A percentile compares a stretch with the other conserved stretches of the same genome.
These are phyloP conservation scores for Epichloe glyceriae DNA, from an alignment of 2,329 filamentous ascomycete species.

Conservation along the genomic window DNA sequence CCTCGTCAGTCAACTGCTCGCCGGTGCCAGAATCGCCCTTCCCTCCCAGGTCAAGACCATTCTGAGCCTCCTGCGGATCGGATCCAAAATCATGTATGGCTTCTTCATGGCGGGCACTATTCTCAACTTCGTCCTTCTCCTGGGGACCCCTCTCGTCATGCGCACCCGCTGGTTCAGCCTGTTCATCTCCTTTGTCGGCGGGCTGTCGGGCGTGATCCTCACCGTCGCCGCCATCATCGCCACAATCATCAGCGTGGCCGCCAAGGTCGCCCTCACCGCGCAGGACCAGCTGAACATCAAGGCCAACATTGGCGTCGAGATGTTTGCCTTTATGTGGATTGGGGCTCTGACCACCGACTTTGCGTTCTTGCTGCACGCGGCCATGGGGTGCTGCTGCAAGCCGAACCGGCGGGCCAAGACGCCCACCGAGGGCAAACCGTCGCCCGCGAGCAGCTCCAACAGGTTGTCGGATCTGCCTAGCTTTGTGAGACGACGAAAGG, in stretches of 20 bases:
- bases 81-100: conserved; percentile 78
- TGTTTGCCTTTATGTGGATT: conserved; percentile 88
- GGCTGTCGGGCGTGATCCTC: conserved; percentile 53
- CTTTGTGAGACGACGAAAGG: conserved; percentile 18
- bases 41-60: conserved; percentile 62
- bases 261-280: conserved; percentile 60
- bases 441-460: conserved; percentile 8
- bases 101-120: conserved; percentile 65
- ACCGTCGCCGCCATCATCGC: conserved; percentile 61
- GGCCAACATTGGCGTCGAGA: conserved; percentile 54
- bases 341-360: conserved; percentile 53
- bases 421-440: not conserved
- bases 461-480: conserved; percentile 12
- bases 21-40: conserved; percentile 71
- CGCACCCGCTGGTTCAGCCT: conserved; percentile 50
- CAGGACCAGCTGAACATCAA: conserved; percentile 65
- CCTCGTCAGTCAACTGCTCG: conserved; percentile 63
- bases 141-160: conserved; percentile 45
- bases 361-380: conserved; percentile 60
- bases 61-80: conserved; percentile 59
- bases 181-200: conserved; percentile 54
- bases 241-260: conserved; percentile 73
- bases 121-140: conserved; percentile 60
- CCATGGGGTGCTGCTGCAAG: conserved; percentile 64
- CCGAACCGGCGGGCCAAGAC: conserved; percentile 12